phyloP scores from a whole-genome alignment of 208 protist species.

The Crithidia mellificae region DNA sequence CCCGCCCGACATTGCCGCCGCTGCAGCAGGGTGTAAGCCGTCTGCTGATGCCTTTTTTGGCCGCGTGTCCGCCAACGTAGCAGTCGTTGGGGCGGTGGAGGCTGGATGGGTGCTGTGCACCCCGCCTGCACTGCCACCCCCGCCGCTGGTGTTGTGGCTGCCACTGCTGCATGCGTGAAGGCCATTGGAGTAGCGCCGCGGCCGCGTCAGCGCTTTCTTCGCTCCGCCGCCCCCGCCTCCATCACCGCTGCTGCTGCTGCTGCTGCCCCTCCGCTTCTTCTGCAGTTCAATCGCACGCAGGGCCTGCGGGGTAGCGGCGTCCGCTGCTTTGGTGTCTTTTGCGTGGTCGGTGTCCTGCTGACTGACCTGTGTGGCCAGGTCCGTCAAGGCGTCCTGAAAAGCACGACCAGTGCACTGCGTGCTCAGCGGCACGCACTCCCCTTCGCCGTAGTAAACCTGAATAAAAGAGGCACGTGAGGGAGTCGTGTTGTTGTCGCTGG shows the following conservation, averaged over 20 bases:
- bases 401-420: conserved; percentile 57
- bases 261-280: not conserved
- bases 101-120: too few relatives aligned
- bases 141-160: not conserved
- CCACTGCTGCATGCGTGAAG: not conserved
- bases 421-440: conserved; percentile 41
- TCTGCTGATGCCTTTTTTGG: too few relatives aligned
- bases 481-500: not conserved
- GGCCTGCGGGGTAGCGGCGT: not conserved
- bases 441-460: conserved; percentile 20
- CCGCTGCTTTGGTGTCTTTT: not conserved
- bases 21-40: too few relatives aligned
- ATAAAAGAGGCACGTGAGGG: conserved; percentile 5
- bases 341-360: not conserved
- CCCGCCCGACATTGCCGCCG: too few relatives aligned
- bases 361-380: conserved; percentile 36
- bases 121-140: too few relatives aligned
- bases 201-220: not conserved
- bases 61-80: too few relatives aligned
- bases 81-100: too few relatives aligned
- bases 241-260: too few relatives aligned
- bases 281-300: not conserved
- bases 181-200: not conserved
- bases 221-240: too few relatives aligned
- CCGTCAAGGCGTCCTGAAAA: conserved; percentile 43